Conservation (phyloP, 2,329 filamentous ascomycete genomes). For the Talaromyces marneffei region DNA sequence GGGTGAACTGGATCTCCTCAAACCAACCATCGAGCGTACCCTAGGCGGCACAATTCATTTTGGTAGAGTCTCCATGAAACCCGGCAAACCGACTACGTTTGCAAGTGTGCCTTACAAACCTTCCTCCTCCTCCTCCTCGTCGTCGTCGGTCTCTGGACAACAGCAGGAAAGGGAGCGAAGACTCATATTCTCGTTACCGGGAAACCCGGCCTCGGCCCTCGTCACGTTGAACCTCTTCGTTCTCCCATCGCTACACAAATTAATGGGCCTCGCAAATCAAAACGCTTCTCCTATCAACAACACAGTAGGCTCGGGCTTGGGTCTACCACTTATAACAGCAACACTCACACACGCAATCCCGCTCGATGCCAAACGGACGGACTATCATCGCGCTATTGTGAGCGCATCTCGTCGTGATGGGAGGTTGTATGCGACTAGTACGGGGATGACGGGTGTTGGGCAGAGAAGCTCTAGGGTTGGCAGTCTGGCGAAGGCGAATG, state of each 20-base stretch:
- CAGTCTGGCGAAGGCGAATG: slow-evolving; percentile 84
- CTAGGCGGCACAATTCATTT: slow-evolving; percentile 94
- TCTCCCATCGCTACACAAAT: slow-evolving; percentile 73
- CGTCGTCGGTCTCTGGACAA: not conserved
- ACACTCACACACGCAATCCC: slow-evolving; percentile 64
- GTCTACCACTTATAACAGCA: slow-evolving; percentile 68
- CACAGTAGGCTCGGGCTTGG: slow-evolving; percentile 39
- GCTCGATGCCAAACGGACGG: slow-evolving; percentile 68
- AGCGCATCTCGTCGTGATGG: slow-evolving; percentile 59
- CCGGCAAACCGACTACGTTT: slow-evolving; percentile 95
- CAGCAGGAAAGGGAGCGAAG: slow-evolving; percentile 57
- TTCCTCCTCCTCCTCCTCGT: slow-evolving; percentile 24
- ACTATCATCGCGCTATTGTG: slow-evolving; percentile 85
- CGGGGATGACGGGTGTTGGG: slow-evolving; percentile 54
- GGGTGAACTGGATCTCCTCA: slow-evolving; percentile 94
- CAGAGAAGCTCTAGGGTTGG: slow-evolving; percentile 87
- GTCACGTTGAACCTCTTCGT: slow-evolving; percentile 95
- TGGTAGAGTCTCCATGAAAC: slow-evolving; percentile 94
- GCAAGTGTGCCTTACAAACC: slow-evolving; percentile 69
- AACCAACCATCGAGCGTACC: slow-evolving; percentile 86
- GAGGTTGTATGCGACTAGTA: slow-evolving; percentile 66
- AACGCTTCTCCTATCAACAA: not conserved
- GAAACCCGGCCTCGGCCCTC: slow-evolving; percentile 87
- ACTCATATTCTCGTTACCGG: slow-evolving; percentile 82
- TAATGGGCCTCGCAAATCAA: slow-evolving; percentile 54